Evolutionary conservation across 257 asterid species (phyloP), one percentile per base, ranked within the genome.

Genomic region (Cinchona pubescens): DNA sequence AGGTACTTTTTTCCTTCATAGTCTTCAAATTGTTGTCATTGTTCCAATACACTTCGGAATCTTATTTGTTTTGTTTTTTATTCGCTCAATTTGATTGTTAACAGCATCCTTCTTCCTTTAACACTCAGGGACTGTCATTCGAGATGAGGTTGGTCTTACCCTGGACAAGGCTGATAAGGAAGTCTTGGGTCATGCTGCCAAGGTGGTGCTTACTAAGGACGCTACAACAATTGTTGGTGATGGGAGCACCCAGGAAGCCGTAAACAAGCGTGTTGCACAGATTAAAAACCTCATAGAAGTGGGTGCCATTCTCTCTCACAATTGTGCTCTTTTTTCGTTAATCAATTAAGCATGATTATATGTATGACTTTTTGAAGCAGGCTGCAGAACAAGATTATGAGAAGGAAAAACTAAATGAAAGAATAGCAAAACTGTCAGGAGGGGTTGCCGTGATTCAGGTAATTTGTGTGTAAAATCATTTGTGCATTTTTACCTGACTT

Each of bases 361-460:
- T 11, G 12, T 74, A 10, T 75, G 71, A 19, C 53, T 25, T 38
- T 78, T 55, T 67, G 37, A 51, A 65, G 74, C 88, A 95, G 98
- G 90, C 70, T 27, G 96, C 98, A 25, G 98, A 95, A 32, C 99
- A 92, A 83, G 99, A 95, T 16, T 95, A 89, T 51, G 99, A 92
- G 73, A 95, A 88, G 84, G 98, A 94, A 67, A 94, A 92, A 56
- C 80, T 92, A 58, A 91, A 82, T 49, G 99, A 94, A 86, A 90
- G 98, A 82, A 95, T 92, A 59, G 99, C 99, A 64, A 95, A 92
- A 80, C 86, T 95, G 7, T 95, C 99, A 1, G 99, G 99, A 66
- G 99, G 99, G 73, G 99, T 95, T 69, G 98, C 99, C 37, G 96
- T 95, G 63, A 92, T 95, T 76, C 99, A 95, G 98, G 99, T 92